phyloP scores from a whole-genome alignment of 306 rosid genomes.

The Datisca glomerata region DNA sequence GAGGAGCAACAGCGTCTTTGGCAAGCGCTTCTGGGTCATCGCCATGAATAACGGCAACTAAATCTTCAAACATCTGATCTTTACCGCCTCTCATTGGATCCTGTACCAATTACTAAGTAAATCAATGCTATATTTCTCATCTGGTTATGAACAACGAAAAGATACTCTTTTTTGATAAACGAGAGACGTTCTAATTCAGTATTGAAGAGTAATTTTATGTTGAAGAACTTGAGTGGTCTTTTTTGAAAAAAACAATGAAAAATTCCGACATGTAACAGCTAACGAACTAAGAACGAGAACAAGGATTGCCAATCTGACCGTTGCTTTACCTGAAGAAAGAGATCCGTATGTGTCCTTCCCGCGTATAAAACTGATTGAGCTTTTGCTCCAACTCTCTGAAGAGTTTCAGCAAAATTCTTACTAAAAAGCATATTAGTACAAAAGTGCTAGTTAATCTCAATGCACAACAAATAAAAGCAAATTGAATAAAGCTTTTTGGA shows the following conservation, averaged over 20 bases:
- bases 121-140: too few relatives aligned
- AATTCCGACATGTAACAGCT: too few relatives aligned
- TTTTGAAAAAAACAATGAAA: too few relatives aligned
- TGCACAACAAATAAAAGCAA: neutral
- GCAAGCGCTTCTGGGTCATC: conserved; percentile 56
- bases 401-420: conserved; percentile 66
- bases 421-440: too few relatives aligned
- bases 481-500: conserved; percentile 10
- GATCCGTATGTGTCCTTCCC: conserved; percentile 84
- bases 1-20: conserved; percentile 58
- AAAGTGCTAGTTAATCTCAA: neutral
- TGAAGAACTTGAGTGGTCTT: too few relatives aligned
- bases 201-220: too few relatives aligned
- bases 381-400: conserved; percentile 50
- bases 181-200: too few relatives aligned
- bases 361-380: conserved; percentile 64
- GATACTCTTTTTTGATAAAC: too few relatives aligned
- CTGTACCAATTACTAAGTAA: too few relatives aligned
- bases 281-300: neutral
- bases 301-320: neutral
- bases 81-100: conserved; percentile 96
- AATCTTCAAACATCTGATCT: conserved; percentile 69
- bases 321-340: conserved; percentile 74
- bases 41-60: conserved; percentile 52
- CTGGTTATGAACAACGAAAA: too few relatives aligned